phyloP scores from a whole-genome alignment of 169 alveolate species.

The Plasmodium gallinaceum region DNA sequence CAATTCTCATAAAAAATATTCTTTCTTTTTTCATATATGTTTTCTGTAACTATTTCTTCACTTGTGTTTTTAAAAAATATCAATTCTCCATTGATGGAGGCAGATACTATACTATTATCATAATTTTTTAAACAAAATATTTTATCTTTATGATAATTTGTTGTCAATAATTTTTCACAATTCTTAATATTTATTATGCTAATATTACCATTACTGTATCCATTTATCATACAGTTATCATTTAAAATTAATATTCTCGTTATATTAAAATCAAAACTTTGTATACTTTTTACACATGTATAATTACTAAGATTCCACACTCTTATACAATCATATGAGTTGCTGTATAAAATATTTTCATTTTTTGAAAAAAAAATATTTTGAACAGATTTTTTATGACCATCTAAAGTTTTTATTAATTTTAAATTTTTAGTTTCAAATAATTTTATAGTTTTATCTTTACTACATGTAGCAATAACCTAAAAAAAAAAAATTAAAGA shows the following conservation, averaged over 20 bases:
- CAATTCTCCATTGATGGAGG: slow-evolving; percentile 69
- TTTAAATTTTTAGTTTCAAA: slow-evolving; percentile 48
- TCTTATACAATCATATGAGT: slow-evolving; percentile 60
- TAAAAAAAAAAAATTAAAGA: slow-evolving; percentile 3
- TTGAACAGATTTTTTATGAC: slow-evolving; percentile 75
- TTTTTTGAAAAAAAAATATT: slow-evolving; percentile 47
- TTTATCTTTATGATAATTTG: slow-evolving; percentile 71
- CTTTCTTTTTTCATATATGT: slow-evolving; percentile 31
- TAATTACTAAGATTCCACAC: slow-evolving; percentile 39
- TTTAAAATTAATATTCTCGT: slow-evolving; percentile 50
- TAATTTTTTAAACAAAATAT: slow-evolving; percentile 64
- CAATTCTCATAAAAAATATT: slow-evolving; percentile 53
- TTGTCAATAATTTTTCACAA: slow-evolving; percentile 54
- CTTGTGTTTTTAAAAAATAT: slow-evolving; percentile 57
- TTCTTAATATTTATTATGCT: slow-evolving; percentile 58
- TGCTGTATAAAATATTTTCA: slow-evolving; percentile 35
- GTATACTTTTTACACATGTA: slow-evolving; percentile 69
- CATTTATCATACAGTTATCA: slow-evolving; percentile 67
- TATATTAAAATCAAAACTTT: slow-evolving; percentile 65
- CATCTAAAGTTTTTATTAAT: slow-evolving; percentile 43
- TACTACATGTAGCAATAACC: slow-evolving; percentile 74
- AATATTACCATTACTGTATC: slow-evolving; percentile 68
- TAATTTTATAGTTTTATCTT: slow-evolving; percentile 65
- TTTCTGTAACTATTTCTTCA: slow-evolving; percentile 39
- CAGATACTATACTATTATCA: slow-evolving; percentile 24